Evolutionary conservation across 768 basidiomycete species (phyloP), one percentile per base, ranked within the genome.

Genomic region (Russula emetica): DNA sequence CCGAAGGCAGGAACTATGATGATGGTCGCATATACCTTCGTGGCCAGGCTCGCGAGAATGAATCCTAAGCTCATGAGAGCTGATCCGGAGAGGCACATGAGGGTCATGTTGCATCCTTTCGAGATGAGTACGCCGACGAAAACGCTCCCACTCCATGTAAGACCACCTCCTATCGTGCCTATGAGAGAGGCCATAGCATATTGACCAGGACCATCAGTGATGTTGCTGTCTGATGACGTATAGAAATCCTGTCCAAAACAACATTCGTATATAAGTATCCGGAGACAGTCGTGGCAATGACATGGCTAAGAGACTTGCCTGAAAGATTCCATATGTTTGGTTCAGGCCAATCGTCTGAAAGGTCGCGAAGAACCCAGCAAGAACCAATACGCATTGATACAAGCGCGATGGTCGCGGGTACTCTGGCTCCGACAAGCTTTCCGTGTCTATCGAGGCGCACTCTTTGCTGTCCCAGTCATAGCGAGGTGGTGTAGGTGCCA

Each of bases 131-230:
- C 74, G 47, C 77, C 78, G 38, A 79, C 78, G 61, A 77, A 76
- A 56, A 80, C 76, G 55, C 77, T 74, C 22, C 79, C 79, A 61
- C 78, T 78, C 79, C 79, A 80, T 0, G 78, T 79, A 28, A 80
- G 70, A 2, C 79, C 78, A 32, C 76, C 74, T 1, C 77, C 79
- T 22, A 80, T 75, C 3, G 78, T 78, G 0, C 79, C 79, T 2
- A 79, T 74, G 5, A 79, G 71, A 0, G 79, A 75, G 1, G 78
- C 75, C 7, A 78, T 62, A 6, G 79, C 76, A 58, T 80, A 78
- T 49, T 76, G 75, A 0, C 72, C 76, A 56, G 69, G 64, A 9
- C 74, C 77, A 44, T 74, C 77, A 1, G 61, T 36, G 22, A 80
- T 76, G 45, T 73, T 75, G 36, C 71, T 76, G 20, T 69, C 63